A percentile compares a stretch with the other conserved stretches of the same genome.
phyloP scores from a whole-genome alignment of 345 rosid species.

The Camelina laxa region DNA sequence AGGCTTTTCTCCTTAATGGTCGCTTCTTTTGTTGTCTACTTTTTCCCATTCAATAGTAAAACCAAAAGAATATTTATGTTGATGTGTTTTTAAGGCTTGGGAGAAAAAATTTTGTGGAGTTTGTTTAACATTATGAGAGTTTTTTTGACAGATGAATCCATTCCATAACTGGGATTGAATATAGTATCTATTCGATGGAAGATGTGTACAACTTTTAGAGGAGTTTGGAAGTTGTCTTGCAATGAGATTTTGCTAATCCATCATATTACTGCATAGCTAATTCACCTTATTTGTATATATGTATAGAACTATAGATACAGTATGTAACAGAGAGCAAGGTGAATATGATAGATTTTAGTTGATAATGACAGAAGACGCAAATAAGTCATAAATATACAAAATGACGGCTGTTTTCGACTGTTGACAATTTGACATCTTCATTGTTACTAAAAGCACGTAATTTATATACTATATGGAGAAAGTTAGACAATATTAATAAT shows the following conservation, averaged over 20 bases:
- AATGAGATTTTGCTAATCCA: background rate
- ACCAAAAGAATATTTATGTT: background rate
- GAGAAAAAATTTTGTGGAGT: background rate
- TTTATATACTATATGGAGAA: background rate
- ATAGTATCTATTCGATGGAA: background rate
- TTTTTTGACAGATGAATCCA: background rate
- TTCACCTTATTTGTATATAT: background rate
- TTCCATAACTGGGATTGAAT: background rate
- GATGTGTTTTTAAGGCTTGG: no score
- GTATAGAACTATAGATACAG: no score
- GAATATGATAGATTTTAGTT: background rate
- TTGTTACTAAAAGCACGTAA: background rate
- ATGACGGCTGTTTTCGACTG: background rate
- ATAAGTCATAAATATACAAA: background rate
- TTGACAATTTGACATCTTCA: background rate
- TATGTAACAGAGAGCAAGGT: background rate
- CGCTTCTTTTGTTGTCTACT: constrained; percentile 35
- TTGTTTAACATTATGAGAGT: background rate
- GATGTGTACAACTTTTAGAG: background rate
- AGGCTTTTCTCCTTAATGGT: constrained; percentile 46
- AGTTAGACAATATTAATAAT: background rate
- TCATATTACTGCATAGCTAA: background rate
- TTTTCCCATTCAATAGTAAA: constrained; percentile 18
- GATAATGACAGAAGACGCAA: background rate
- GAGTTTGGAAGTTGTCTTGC: background rate